Base-by-base conservation (phyloP, 192 early-diverging fungal genomes). In the Martensiomyces pterosporus region DNA sequence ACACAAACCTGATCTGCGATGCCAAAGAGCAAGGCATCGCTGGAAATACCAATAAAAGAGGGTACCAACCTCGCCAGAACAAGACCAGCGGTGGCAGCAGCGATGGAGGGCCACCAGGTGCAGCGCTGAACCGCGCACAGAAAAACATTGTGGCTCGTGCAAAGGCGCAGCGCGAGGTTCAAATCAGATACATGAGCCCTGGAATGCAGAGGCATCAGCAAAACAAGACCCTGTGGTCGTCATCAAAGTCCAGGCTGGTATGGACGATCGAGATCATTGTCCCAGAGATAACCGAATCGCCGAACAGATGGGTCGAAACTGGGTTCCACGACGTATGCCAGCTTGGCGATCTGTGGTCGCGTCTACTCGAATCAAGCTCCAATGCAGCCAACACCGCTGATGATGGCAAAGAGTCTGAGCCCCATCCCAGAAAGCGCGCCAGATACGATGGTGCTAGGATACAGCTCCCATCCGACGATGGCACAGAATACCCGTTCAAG, bases 1-100 rank as follows among this genome's bases (percentile, higher is more conserved):
- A 57, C 37, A 23, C 32, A 15, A 56, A 43, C 60, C 80, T 9
- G 73, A 81, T 39, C 59, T 67, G 46, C 46, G 79, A 14, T 42
- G 80, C 22, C 67, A 77, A 54, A 4, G 26, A 46, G 15, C 34
- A 22, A 5, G 58, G 44, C 0, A 19, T 55, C 13, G 24, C 42
- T 38, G 13, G 24, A 16, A n/a, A 2, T 21, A 2, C 40, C 27
- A 49, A 4, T 22, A 15, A 50, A 42, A 7, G 39, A 43, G 9
- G 60, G 44, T 26, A 29, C 50, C 37, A n/a, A n/a, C n/a, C n/a
- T n/a, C n/a, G n/a, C n/a, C n/a, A n/a, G n/a, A n/a, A n/a, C n/a
- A n/a, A n/a, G n/a, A 34, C 33, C 3, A 25, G 17, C 3, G 16
- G 16, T 15, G 7, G 2, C 9, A 5, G 4, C 22, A 50, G 39